Percentiles rank a stretch among this genome's conserved stretches.
These are phyloP conservation scores for Penicillium lividum DNA, from an alignment of 495 filamentous ascomycete species.

Conservation along the genomic window DNA sequence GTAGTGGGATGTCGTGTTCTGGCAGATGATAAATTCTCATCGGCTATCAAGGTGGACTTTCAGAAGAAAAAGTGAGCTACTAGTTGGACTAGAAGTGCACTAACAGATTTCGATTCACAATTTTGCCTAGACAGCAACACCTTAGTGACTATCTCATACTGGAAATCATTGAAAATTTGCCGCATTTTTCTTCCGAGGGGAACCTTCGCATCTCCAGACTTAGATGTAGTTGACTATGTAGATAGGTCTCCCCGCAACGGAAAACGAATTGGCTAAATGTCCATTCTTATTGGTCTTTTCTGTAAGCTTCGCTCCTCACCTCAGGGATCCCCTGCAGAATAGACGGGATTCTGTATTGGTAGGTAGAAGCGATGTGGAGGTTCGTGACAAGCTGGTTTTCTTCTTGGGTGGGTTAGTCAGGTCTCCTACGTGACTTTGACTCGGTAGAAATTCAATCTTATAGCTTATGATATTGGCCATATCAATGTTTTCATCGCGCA, in stretches of 20 bases:
- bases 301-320: background rate
- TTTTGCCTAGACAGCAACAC: too few species aligned
- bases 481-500: constrained; percentile 25
- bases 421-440: background rate
- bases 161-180: background rate
- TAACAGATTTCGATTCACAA: too few species aligned
- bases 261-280: background rate
- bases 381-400: background rate
- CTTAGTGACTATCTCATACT: too few species aligned
- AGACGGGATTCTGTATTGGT: constrained; percentile 11
- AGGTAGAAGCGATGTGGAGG: constrained; percentile 17
- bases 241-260: background rate
- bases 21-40: constrained; percentile 48
- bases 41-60: constrained; percentile 40
- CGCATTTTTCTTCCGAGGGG: background rate
- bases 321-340: constrained; percentile 19
- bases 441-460: constrained; percentile 15
- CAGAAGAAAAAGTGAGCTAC: constrained; percentile 1
- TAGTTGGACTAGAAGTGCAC: too few species aligned
- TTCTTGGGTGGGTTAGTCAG: background rate
- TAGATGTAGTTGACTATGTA: background rate
- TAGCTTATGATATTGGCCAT: constrained; percentile 61
- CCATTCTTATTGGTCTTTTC: background rate
- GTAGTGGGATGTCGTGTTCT: constrained; percentile 51
- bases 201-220: background rate